Evolutionary conservation across 75 land plant genomes (phyloP).

Genomic region (Pinus tabuliformis): DNA sequence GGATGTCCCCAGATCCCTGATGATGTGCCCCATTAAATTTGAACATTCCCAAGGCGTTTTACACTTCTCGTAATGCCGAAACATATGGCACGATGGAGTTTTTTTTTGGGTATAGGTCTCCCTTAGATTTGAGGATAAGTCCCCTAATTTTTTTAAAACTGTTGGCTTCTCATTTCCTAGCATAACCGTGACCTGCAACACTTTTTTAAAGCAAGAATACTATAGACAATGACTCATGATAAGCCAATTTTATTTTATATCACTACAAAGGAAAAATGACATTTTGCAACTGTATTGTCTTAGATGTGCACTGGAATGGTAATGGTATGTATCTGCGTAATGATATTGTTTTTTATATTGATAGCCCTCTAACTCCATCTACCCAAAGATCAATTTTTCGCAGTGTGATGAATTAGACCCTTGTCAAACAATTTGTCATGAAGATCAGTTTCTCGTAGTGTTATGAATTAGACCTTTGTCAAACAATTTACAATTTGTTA

Average conservation of each 20-base stretch:
- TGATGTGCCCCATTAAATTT: too few species aligned
- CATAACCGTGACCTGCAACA: background rate
- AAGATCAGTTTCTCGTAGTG: background rate
- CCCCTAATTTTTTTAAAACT: background rate
- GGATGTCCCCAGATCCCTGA: too few species aligned
- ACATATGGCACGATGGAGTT: too few species aligned
- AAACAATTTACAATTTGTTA: too few species aligned
- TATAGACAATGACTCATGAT: background rate
- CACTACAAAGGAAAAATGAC: background rate
- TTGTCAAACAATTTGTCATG: slow-evolving; percentile 24
- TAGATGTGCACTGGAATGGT: background rate
- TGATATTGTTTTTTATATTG: background rate
- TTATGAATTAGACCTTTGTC: too few species aligned
- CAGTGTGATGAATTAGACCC: background rate
- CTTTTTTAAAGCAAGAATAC: background rate
- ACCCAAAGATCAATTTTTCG: background rate
- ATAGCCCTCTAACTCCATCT: background rate
- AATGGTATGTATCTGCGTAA: background rate
- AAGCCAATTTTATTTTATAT: background rate
- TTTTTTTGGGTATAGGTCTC: too few species aligned
- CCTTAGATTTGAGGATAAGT: background rate
- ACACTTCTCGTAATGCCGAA: too few species aligned
- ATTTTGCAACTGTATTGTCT: background rate
- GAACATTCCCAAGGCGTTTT: too few species aligned
- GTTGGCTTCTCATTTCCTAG: background rate